phyloP scores from a whole-genome alignment of 306 rosid genomes.

The Pachyrhizus erosus region DNA sequence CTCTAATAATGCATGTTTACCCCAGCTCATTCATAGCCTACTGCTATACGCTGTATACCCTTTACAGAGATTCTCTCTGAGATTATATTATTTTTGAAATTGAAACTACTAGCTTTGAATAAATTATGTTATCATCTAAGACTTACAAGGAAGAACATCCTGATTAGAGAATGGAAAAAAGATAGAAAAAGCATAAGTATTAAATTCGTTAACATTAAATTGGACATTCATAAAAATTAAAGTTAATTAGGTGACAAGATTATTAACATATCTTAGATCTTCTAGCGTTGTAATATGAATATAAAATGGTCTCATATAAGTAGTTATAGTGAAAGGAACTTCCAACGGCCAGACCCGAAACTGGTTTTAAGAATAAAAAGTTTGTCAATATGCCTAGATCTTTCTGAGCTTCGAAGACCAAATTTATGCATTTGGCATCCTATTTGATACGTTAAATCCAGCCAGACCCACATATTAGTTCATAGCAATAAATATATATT shows the following conservation, averaged over 20 bases:
- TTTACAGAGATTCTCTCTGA: neutral
- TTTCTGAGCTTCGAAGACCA: neutral
- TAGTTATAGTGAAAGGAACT: constrained; percentile 16
- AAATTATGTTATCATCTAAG: neutral
- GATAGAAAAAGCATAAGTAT: neutral
- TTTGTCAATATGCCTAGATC: constrained; percentile 1
- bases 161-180: neutral
- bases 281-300: neutral
- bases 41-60: too few relatives aligned
- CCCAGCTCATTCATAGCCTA: neutral
- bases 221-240: neutral
- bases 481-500: neutral
- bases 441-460: neutral
- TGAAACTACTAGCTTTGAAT: constrained; percentile 1
- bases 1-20: constrained; percentile 29
- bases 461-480: constrained; percentile 26
- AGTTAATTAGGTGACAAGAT: neutral
- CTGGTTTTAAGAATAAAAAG: neutral
- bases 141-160: neutral
- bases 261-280: neutral
- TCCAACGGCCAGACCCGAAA: neutral
- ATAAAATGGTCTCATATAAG: neutral
- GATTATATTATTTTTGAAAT: neutral
- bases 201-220: neutral
- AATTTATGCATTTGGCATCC: constrained; percentile 36